Conservation (phyloP, 768 basidiomycete species). For the Agrocybe pediades region DNA sequence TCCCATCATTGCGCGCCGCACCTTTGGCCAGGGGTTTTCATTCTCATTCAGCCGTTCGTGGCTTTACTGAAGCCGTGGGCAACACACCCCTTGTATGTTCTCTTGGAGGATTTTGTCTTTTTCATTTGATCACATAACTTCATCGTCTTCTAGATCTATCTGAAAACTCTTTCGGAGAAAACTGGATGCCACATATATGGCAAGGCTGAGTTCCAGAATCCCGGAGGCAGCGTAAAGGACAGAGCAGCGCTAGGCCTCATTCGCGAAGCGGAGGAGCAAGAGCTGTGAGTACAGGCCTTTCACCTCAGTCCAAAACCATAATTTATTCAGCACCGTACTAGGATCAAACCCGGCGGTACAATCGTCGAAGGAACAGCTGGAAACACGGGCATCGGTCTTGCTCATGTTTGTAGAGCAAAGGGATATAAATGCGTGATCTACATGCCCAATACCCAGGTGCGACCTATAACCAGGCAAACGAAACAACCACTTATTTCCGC, state of each 20-base stretch:
- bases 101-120: background rate
- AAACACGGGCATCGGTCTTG: conserved; percentile 96
- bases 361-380: conserved; percentile 98
- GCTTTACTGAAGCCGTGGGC: conserved; percentile 88
- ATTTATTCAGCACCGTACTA: conserved; percentile 21
- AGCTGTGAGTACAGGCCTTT: conserved; percentile 52
- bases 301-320: background rate
- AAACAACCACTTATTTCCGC: background rate
- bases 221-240: conserved; percentile 97
- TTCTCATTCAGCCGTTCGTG: conserved; percentile 54
- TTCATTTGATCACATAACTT: too few species aligned
- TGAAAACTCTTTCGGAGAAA: conserved; percentile 79
- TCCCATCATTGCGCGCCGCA: conserved; percentile 30
- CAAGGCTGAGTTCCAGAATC: conserved; percentile 99
- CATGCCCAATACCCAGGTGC: conserved; percentile 93
- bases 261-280: conserved; percentile 82
- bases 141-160: conserved; percentile 61
- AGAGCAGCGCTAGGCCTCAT: conserved; percentile 92
- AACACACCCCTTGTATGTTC: conserved; percentile 85
- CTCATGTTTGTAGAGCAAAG: conserved; percentile 88
- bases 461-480: conserved; percentile 1
- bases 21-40: conserved; percentile 34
- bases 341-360: conserved; percentile 91
- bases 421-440: conserved; percentile 99
- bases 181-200: conserved; percentile 85